phyloP scores from a whole-genome alignment of 495 filamentous ascomycete species.

The Cairneyella variabilis region DNA sequence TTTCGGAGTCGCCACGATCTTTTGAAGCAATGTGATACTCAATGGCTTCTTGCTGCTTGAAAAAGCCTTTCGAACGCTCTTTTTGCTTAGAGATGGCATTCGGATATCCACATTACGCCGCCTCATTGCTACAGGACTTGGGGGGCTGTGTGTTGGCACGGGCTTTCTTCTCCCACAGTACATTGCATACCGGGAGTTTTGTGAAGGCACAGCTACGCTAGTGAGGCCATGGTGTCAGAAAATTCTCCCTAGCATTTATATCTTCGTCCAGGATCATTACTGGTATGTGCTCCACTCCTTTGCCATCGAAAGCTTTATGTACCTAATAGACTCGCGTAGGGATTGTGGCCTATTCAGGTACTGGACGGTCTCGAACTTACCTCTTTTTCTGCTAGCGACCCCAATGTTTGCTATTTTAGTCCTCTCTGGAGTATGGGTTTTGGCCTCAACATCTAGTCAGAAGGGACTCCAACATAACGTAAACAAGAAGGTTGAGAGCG shows the following conservation, averaged over 20 bases:
- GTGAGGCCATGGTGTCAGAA: conserved; percentile 70
- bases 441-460: conserved; percentile 15
- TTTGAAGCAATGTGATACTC: conserved; percentile 84
- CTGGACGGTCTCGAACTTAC: conserved; percentile 83
- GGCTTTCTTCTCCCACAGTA: conserved; percentile 70
- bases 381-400: conserved; percentile 77
- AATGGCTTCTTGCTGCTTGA: conserved; percentile 69
- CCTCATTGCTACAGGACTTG: conserved; percentile 51
- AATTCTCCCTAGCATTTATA: conserved; percentile 77
- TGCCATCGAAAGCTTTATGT: neutral
- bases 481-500: too few relatives aligned
- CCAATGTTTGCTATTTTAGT: conserved; percentile 74
- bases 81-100: conserved; percentile 19
- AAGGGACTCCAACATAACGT: too few relatives aligned
- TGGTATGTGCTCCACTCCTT: conserved; percentile 56
- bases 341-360: conserved; percentile 83
- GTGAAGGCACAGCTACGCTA: conserved; percentile 33
- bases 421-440: conserved; percentile 52
- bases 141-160: conserved; percentile 61
- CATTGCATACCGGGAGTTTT: conserved; percentile 72
- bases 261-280: conserved; percentile 83
- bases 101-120: conserved; percentile 32
- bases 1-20: conserved; percentile 70
- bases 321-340: conserved; percentile 45
- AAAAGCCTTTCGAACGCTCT: conserved; percentile 25